phyloP scores from a whole-genome alignment of 2,329 filamentous ascomycete species.

The Hymenoscyphus salicellus region DNA sequence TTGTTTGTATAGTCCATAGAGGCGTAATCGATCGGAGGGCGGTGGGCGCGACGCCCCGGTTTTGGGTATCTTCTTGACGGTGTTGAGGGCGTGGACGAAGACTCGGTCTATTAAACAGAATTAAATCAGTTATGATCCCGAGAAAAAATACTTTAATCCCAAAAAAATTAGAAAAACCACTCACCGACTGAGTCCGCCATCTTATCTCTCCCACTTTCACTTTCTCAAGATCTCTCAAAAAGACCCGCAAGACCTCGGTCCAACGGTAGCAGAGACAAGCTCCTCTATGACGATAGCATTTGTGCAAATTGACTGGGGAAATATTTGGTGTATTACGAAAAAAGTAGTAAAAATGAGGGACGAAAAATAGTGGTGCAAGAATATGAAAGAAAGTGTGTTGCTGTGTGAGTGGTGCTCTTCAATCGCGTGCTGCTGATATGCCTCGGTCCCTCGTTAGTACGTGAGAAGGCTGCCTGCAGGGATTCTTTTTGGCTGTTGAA shows the following conservation, averaged over 20 bases:
- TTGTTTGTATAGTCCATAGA: conserved; percentile 99
- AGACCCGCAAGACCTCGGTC: not conserved
- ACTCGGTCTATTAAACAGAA: conserved; percentile 69
- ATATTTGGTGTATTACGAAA: not conserved
- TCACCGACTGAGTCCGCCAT: conserved; percentile 56
- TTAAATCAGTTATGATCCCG: not conserved
- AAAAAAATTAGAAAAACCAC: conserved; percentile 14
- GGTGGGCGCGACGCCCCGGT: conserved; percentile 89
- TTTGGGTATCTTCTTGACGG: conserved; percentile 94
- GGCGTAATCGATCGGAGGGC: conserved; percentile 75
- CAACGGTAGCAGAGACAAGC: not conserved
- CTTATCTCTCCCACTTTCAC: conserved; percentile 23
- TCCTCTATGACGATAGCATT: conserved; percentile 9
- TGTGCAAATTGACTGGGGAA: not conserved
- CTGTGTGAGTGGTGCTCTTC: not conserved
- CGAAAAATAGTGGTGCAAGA: not conserved
- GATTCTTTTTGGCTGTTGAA: not conserved
- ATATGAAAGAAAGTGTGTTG: conserved; percentile 3
- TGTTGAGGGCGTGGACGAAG: conserved; percentile 98
- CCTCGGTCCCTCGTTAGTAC: conserved; percentile 9
- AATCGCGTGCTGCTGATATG: conserved; percentile 13
- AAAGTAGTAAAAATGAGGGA: not conserved
- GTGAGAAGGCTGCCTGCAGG: not conserved
- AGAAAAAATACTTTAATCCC: not conserved
- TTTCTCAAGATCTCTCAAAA: not conserved